Base-by-base conservation (phyloP, 148 eudicot species). In the Cornus suecica region DNA sequence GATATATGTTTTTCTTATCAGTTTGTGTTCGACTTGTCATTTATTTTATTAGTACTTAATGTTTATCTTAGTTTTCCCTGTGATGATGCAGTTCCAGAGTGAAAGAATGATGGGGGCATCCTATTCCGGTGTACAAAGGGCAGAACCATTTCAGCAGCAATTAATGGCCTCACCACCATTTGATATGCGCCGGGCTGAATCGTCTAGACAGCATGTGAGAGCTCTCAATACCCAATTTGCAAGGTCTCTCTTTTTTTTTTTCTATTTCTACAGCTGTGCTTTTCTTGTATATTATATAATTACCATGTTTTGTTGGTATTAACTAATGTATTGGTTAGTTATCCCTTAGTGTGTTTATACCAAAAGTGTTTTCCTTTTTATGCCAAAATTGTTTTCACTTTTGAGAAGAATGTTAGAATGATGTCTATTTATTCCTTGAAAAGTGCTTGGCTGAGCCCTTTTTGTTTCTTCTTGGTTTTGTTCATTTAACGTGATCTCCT, bases 211-310 rank as follows among this genome's bases (percentile, higher is more conserved):
- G 84, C 96, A 92, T 83, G 99, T 95, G 80, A 89, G 91, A 87
- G 97, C 97, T 83, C 87, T 92, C 79, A 95, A 95, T 86, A 87
- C 82, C 62, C 97, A 95, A 79, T 95, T 90, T 71, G 94, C 99
- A 81, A 95, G 99, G 99, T 92, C 74, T 22, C 69, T 80, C 61
- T 70, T 88, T 67, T 72, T 56, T 75, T 65, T 72, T 56, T 75
- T 65, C 54, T 23, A 3, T 74, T 34, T 14, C 71, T 10, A 54
- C 54, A 24, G 37, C 3, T 52, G 8, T 66, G 26, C 28, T 65
- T 23, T 62, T 48, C 23, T 70, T n/a, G 9, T 45, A 2, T 45
- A 8, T 24, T 10, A 58, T 18, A 22, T 56, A 16, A 56, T 2
- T 22, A 8, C 24, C 2, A 18, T 20, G 24, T 62, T 20, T 27